Evolutionary conservation across 345 rosid genomes (phyloP).

Genomic region (Angophora floribunda): DNA sequence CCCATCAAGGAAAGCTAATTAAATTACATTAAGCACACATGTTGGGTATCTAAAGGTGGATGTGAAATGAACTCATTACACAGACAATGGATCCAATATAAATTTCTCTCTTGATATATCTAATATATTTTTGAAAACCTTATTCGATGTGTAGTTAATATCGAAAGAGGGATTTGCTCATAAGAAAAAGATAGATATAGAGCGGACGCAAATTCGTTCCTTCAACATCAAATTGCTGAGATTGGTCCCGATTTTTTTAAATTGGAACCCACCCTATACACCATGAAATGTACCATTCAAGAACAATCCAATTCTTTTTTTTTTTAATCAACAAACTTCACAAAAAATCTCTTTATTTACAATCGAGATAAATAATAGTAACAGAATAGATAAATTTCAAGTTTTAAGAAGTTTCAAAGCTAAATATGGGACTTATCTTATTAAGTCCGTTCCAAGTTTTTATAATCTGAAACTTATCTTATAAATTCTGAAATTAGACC

Average conservation of each 20-base stretch:
- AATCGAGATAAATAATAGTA: background rate
- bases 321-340: background rate
- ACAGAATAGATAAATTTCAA: rapidly evolving
- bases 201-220: background rate
- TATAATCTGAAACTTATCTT: background rate
- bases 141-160: background rate
- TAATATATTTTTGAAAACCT: background rate
- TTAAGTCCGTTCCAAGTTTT: rapidly evolving
- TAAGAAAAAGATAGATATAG: background rate
- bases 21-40: background rate
- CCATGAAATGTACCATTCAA: background rate
- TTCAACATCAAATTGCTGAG: background rate
- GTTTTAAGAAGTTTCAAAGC: no score
- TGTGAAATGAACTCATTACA: background rate
- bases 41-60: background rate
- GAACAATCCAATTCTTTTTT: background rate
- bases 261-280: background rate
- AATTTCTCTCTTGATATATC: background rate
- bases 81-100: background rate
- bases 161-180: background rate
- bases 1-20: background rate
- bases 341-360: background rate
- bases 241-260: background rate
- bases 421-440: no score
- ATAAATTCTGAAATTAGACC: background rate